A percentile compares a stretch with the other conserved stretches of the same genome.
These are phyloP conservation scores for Suillus brevipes DNA, from an alignment of 768 basidiomycete genomes.

Conservation along the genomic window DNA sequence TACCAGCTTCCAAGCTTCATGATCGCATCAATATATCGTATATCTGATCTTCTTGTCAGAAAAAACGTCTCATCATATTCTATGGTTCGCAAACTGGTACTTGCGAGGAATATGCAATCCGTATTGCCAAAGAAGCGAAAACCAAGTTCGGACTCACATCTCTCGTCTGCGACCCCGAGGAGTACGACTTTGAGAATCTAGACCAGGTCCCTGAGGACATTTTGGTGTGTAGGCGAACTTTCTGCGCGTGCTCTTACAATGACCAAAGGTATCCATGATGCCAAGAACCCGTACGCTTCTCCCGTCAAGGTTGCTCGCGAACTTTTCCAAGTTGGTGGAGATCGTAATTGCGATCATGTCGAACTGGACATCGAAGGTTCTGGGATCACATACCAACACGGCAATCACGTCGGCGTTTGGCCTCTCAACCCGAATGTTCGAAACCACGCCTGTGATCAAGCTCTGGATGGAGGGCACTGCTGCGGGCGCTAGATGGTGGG, in stretches of 20 bases:
- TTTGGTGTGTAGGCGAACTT: conserved; percentile 67
- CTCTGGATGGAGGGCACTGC: too few species aligned
- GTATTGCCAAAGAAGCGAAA: conserved; percentile 97
- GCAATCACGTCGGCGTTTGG: conserved; percentile 98
- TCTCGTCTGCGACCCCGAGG: conserved; percentile 96
- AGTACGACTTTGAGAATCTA: conserved; percentile 97
- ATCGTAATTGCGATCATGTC: conserved; percentile 91
- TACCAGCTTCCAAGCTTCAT: conserved; percentile 1
- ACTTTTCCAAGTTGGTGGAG: conserved; percentile 71
- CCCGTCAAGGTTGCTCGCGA: conserved; percentile 78
- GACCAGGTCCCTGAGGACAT: conserved; percentile 82
- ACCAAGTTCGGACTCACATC: conserved; percentile 93
- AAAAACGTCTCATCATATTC: conserved; percentile 96
- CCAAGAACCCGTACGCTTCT: conserved; percentile 95
- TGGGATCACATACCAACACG: conserved; percentile 98
- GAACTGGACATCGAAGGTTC: conserved; percentile 94
- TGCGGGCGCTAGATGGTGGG: too few species aligned
- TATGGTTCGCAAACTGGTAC: conserved; percentile 99
- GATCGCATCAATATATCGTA: conserved; percentile 13
- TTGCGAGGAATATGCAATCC: conserved; percentile 96
- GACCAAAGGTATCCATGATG: conserved; percentile 95
- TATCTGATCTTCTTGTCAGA: conserved; percentile 46
- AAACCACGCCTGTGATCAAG: too few species aligned
- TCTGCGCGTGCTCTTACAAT: conserved; percentile 91
- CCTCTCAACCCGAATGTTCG: conserved; percentile 95